Evolutionary conservation across 2,329 filamentous ascomycete species (phyloP), one percentile per base, ranked within the genome.

Genomic region (Aspergillus neoniger): DNA sequence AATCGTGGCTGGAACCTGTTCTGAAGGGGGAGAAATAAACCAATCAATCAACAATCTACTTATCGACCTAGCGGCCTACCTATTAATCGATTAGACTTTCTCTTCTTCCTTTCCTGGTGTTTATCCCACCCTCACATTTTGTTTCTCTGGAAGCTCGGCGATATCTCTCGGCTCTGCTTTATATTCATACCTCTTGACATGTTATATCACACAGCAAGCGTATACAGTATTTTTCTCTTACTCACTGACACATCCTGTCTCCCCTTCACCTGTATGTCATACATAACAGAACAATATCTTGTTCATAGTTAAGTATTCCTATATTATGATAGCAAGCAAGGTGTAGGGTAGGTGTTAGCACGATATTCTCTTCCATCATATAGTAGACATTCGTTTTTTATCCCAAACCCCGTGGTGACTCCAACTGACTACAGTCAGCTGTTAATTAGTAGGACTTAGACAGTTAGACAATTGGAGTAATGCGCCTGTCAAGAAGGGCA

Each of bases 1-100:
- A 73, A 70, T 28, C 71, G 74, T 55, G 70, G 75, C 9, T 81
- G 79, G 79, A 77, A 77, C 64, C 66, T 80, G 52, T 81, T 81
- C 66, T 80, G 69, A 73, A 58, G 69, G 25, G 7, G 7, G 0
- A 73, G 56, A n/a, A 44, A 19, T 21, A 44, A 44, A 21, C 8
- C 39, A 43, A 43, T 43, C 39, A 43, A 10, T n/a, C 38, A 25
- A 21, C 17, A 48, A 49, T n/a, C 21, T 17, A n/a, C 44, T 47
- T 15, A 14, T 21, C 14, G 4, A 23, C 21, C 47, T 32, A 32
- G 25, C 47, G n/a, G 30, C 47, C 9, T 50, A 32, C 25, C 47
- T 44, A 44, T 32, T 50, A 50, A 50, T 32, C n/a, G 25, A 50
- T 12, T 50, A 50, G 47, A 50, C 23, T 30, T 47, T 23, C 25